Conservation (phyloP, 2,329 filamentous ascomycete species). For the Arthrobotrys pseudoclavata region DNA sequence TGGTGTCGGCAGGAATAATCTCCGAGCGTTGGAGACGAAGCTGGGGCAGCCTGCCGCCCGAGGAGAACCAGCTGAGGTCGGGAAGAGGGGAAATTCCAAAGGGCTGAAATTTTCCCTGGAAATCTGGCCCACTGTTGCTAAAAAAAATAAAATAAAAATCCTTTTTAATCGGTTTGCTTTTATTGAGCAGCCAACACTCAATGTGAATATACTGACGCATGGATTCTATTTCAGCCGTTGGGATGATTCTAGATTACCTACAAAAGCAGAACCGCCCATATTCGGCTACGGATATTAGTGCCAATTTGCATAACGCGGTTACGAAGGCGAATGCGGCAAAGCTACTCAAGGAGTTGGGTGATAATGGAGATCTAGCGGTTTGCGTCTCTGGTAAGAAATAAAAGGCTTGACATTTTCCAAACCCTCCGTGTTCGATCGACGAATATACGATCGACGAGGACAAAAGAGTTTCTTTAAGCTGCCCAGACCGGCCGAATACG, state of each 20-base stretch:
- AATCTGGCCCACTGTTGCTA: conserved; percentile 18
- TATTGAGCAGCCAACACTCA: conserved; percentile 16
- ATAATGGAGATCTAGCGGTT: conserved; percentile 73
- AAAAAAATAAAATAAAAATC: background rate
- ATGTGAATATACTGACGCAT: conserved; percentile 32
- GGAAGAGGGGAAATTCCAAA: conserved; percentile 38
- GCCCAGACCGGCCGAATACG: conserved; percentile 46
- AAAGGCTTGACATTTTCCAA: conserved; percentile 28
- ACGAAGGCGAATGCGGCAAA: conserved; percentile 74
- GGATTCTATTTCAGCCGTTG: conserved; percentile 62
- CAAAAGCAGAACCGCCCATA: conserved; percentile 66
- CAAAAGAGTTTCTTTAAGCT: conserved; percentile 13
- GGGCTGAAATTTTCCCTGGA: conserved; percentile 48
- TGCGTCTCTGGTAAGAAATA: conserved; percentile 69
- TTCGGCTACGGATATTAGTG: conserved; percentile 71
- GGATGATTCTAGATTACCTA: conserved; percentile 66
- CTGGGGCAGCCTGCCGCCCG: conserved; percentile 28
- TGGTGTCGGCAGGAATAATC: conserved; percentile 56
- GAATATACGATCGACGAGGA: conserved; percentile 21
- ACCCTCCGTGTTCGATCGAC: conserved; percentile 53
- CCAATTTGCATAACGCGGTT: conserved; percentile 74
- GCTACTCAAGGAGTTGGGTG: conserved; percentile 74
- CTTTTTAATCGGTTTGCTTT: conserved; percentile 25
- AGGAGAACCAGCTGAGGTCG: conserved; percentile 41
- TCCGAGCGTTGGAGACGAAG: conserved; percentile 60